These are phyloP conservation scores for Casaregolazyma lundiana DNA, from an alignment of 1,139 yeast genomes.

Conservation along the genomic window DNA sequence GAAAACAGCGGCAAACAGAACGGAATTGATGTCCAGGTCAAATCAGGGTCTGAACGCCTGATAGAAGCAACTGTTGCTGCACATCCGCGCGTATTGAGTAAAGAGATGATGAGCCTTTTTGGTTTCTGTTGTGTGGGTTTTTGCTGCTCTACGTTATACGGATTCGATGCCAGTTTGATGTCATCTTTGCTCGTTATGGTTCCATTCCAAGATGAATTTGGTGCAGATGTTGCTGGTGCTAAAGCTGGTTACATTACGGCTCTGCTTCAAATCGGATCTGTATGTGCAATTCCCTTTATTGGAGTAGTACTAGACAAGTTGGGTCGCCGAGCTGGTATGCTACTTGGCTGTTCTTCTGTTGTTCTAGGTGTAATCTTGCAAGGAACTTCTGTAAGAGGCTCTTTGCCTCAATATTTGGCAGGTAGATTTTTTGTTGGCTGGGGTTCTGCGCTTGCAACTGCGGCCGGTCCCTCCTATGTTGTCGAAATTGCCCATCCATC, in stretches of 20 bases:
- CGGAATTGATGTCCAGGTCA: background rate
- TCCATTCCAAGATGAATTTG: constrained; percentile 16
- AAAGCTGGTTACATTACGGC: constrained; percentile 19
- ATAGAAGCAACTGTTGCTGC: background rate
- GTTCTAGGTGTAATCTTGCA: constrained; percentile 16
- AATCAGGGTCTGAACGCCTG: background rate
- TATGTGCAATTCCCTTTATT: constrained; percentile 26
- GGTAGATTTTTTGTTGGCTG: constrained; percentile 25
- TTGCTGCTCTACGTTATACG: constrained; percentile 16
- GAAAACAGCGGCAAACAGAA: too few relatives aligned
- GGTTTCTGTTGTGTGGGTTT: constrained; percentile 13
- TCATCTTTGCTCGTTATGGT: constrained; percentile 14
- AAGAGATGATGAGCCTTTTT: constrained; percentile 11
- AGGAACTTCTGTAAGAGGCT: constrained; percentile 13
- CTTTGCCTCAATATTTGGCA: constrained; percentile 18
- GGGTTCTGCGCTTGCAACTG: constrained; percentile 22
- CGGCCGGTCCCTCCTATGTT: constrained; percentile 21
- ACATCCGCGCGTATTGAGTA: background rate
- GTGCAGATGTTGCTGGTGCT: constrained; percentile 16
- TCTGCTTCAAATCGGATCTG: constrained; percentile 18
- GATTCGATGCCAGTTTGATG: constrained; percentile 18
- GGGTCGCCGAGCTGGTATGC: constrained; percentile 18
- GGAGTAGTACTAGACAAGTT: constrained; percentile 16
- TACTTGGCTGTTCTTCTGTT: constrained; percentile 15
- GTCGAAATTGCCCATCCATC: constrained; percentile 23